Percentiles rank a stretch among this genome's conserved stretches.
Evolutionary conservation across 2,329 filamentous ascomycete genomes (phyloP).

Genomic region (Aspergillus transmontanensis): DNA sequence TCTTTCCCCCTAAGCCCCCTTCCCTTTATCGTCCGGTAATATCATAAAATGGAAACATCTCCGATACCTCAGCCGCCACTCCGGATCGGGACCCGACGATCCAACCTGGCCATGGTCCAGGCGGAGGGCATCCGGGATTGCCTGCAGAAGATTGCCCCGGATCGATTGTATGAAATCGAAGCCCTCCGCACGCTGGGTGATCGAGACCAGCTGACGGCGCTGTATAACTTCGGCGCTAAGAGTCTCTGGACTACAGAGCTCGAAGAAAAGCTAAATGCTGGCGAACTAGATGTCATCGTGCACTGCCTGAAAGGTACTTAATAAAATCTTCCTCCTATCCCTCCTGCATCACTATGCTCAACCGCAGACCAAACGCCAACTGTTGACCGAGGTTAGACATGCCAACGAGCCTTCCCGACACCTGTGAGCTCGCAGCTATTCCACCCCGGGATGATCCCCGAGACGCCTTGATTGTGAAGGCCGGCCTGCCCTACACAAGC

Average conservation of each 20-base stretch:
- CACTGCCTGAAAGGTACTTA: conserved; percentile 71
- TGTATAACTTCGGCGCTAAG: conserved; percentile 66
- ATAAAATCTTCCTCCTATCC: too few species aligned
- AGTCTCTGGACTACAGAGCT: conserved; percentile 78
- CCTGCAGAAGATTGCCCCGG: conserved; percentile 66
- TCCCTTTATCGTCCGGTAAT: too few species aligned
- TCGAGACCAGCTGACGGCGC: conserved; percentile 78
- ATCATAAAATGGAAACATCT: too few species aligned
- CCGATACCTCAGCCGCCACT: conserved; percentile 7
- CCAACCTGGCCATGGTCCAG: conserved; percentile 76
- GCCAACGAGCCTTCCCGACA: conserved; percentile 78
- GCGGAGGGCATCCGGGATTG: conserved; percentile 69
- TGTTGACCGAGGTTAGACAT: conserved; percentile 48
- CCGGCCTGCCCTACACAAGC: conserved; percentile 57
- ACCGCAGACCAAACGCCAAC: neutral
- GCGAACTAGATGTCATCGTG: conserved; percentile 74
- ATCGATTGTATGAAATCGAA: conserved; percentile 68
- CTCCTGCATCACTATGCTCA: too few species aligned
- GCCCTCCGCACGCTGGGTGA: conserved; percentile 75
- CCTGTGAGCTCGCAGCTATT: conserved; percentile 72
- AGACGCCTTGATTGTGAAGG: conserved; percentile 58
- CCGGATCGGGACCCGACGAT: conserved; percentile 75
- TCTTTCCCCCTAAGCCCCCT: too few species aligned
- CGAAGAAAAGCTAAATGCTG: conserved; percentile 69
- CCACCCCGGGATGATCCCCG: conserved; percentile 73